Percentiles rank a stretch among this genome's conserved stretches.
These are phyloP conservation scores for Myxozyma kluyveri DNA, from an alignment of 805 yeast genomes.

Conservation along the genomic window DNA sequence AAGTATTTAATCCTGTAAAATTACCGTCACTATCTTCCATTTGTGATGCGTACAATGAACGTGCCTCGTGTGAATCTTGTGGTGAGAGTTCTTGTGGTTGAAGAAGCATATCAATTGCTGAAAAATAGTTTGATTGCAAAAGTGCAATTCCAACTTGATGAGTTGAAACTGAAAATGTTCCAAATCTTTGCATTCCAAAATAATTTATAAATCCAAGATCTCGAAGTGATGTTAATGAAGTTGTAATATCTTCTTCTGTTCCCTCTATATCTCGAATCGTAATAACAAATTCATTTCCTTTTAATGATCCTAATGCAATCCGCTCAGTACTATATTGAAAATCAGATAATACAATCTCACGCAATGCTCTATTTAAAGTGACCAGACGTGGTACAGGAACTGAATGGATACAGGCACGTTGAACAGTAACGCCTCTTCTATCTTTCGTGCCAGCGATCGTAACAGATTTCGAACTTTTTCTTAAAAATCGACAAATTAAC, in stretches of 20 bases:
- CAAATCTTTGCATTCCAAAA: conserved; percentile 98
- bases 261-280: conserved; percentile 70
- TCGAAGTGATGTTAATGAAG: conserved; percentile 56
- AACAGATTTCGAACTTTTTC: conserved; percentile 67
- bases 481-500: conserved; percentile 65
- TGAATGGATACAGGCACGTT: conserved; percentile 65
- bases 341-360: conserved; percentile 77
- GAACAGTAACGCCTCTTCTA: conserved; percentile 93
- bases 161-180: conserved; percentile 90
- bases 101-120: conserved; percentile 72
- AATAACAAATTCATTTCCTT: conserved; percentile 85
- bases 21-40: conserved; percentile 39
- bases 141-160: conserved; percentile 77
- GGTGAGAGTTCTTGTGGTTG: conserved; percentile 77
- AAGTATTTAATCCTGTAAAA: background rate
- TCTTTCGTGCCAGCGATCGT: conserved; percentile 95
- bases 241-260: conserved; percentile 37
- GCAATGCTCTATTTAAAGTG: conserved; percentile 68
- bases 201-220: conserved; percentile 84
- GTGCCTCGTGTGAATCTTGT: conserved; percentile 61
- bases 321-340: conserved; percentile 63
- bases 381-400: conserved; percentile 72
- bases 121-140: conserved; percentile 70
- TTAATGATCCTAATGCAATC: conserved; percentile 74
- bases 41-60: conserved; percentile 18